These are phyloP conservation scores for Suhomyces terraborum DNA, from an alignment of 1,139 yeast species.

Conservation along the genomic window DNA sequence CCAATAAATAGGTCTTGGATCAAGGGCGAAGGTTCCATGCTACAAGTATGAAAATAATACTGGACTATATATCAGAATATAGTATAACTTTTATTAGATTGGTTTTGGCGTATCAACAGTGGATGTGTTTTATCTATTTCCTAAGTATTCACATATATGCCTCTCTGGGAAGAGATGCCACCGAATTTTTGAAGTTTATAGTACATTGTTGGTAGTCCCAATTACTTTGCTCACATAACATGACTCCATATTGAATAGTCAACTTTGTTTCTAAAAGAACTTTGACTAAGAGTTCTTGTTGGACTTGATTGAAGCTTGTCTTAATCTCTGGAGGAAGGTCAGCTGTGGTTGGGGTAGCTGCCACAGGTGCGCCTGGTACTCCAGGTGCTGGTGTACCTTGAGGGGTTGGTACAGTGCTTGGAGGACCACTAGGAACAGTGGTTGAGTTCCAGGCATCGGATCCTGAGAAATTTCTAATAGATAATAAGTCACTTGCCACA, in stretches of 20 bases:
- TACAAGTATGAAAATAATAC: background rate
- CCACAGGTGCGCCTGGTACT: constrained; percentile 12
- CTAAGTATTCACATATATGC: constrained; percentile 28
- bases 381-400: constrained; percentile 13
- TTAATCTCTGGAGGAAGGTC: constrained; percentile 58
- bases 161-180: constrained; percentile 45
- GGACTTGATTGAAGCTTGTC: constrained; percentile 52
- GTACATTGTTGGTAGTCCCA: constrained; percentile 79
- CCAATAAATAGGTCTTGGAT: too few species aligned
- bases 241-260: constrained; percentile 73
- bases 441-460: constrained; percentile 56
- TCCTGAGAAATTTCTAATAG: constrained; percentile 64
- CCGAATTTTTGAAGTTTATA: constrained; percentile 69
- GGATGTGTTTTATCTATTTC: constrained; percentile 1
- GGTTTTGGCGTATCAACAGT: background rate
- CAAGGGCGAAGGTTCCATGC: too few species aligned
- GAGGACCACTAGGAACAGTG: constrained; percentile 14
- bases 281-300: constrained; percentile 66
- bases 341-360: constrained; percentile 30
- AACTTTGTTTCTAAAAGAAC: constrained; percentile 74
- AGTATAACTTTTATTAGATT: too few species aligned
- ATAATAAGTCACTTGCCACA: constrained; percentile 80
- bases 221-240: constrained; percentile 86
- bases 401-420: constrained; percentile 12
- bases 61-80: too few species aligned